Evolutionary conservation across 306 rosid genomes (phyloP), one percentile per base, ranked within the genome.

Genomic region (Prunus mume): DNA sequence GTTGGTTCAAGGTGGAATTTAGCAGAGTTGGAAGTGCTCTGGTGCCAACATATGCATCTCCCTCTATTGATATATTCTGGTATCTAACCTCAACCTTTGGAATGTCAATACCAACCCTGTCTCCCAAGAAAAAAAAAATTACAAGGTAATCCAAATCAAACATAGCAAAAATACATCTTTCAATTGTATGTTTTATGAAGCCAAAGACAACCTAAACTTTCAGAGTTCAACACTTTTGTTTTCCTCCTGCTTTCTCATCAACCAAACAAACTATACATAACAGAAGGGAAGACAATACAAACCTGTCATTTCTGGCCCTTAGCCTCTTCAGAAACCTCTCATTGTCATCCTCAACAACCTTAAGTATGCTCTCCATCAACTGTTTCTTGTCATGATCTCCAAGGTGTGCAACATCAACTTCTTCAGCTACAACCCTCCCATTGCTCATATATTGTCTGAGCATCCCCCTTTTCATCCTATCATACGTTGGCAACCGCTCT

Each of bases 11-110:
- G 72, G 93, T 68, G 30, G 34, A 61, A 73, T 91, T 91, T 50
- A 85, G 83, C 68, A 91, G 72, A 24, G 96, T 79, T 45, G 93
- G 93, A 62, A 87, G 93, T 3, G 96, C 92, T 83, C 96, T 87
- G 55, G 81, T 79, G 12, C 96, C 96, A 76, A 80, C 87, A 78
- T 83, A 55, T 27, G 82, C 87, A 78, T 89, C 89, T 77, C 93
- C 96, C 66, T 91, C 91, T n/a, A 84, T 88, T 1, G 84, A 81
- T 73, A 91, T 45, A 76, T 87, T 71, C 80, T 91, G 81, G 58
- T 60, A 87, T 25, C 90, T 80, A 0, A 91, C 83, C 85, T 91
- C 93, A 22, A 89, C 85, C 63, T 82, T 86, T 0, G 93, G 93
- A 78, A 84, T 78, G 60, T 87, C 87, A 45, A 91, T 89, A 55